phyloP scores from a whole-genome alignment of 1,139 yeast genomes.

The Debaryomyces udenii region DNA sequence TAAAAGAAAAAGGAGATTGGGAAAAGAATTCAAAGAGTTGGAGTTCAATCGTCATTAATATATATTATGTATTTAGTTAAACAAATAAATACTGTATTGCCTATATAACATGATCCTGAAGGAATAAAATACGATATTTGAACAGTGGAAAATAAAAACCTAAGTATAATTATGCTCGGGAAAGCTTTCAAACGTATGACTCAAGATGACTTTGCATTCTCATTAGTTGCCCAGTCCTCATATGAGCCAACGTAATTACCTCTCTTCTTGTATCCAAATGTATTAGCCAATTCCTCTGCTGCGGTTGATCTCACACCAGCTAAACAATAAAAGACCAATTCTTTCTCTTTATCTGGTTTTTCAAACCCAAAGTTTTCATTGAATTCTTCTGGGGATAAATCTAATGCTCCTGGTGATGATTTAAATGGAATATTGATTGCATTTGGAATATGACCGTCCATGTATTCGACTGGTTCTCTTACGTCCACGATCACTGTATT shows the following conservation, averaged over 20 bases:
- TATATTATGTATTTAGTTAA: slow-evolving; percentile 6
- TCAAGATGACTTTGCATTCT: slow-evolving; percentile 20
- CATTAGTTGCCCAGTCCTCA: slow-evolving; percentile 77
- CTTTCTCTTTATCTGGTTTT: slow-evolving; percentile 75
- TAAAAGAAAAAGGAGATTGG: slow-evolving; percentile 89
- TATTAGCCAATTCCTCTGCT: slow-evolving; percentile 88
- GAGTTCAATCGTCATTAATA: slow-evolving; percentile 33
- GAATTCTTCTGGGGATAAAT: slow-evolving; percentile 77
- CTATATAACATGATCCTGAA: slow-evolving; percentile 8
- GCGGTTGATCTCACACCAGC: slow-evolving; percentile 92
- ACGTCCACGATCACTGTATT: slow-evolving; percentile 74
- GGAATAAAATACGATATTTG: background rate
- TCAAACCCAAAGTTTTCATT: slow-evolving; percentile 76
- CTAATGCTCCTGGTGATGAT: slow-evolving; percentile 92
- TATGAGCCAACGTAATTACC: slow-evolving; percentile 83
- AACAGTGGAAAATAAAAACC: background rate
- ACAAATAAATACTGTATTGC: slow-evolving; percentile 9
- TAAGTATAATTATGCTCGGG: background rate
- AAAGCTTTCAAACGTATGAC: background rate
- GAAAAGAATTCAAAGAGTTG: slow-evolving; percentile 84
- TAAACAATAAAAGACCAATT: slow-evolving; percentile 86
- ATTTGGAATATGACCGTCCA: slow-evolving; percentile 73
- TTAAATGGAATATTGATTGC: slow-evolving; percentile 89
- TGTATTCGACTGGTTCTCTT: slow-evolving; percentile 85
- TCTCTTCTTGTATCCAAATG: slow-evolving; percentile 81